A percentile compares a stretch with the other conserved stretches of the same genome.
phyloP scores from a whole-genome alignment of 2,329 filamentous ascomycete genomes.

The Aotearoamyces nothofagi region DNA sequence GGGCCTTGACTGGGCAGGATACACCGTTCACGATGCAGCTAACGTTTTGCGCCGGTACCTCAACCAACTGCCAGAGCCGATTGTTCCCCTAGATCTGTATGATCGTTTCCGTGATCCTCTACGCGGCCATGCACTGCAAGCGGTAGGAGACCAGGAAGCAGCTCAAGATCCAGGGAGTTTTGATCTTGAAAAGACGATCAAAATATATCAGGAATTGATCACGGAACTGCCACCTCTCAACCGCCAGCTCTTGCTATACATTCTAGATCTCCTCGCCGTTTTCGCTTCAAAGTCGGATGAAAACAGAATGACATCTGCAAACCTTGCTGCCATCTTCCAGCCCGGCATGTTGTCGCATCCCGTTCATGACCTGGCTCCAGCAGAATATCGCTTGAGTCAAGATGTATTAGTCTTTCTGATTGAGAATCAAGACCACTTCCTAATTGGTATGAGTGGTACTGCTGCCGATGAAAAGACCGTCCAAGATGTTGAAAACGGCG shows the following conservation, averaged over 20 bases:
- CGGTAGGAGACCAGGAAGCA: constrained; percentile 52
- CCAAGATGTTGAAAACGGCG: constrained; percentile 53
- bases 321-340: constrained; percentile 93
- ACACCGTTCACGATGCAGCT: constrained; percentile 95
- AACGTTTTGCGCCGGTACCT: constrained; percentile 92
- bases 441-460: constrained; percentile 98
- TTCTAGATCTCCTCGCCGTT: constrained; percentile 86
- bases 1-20: constrained; percentile 90
- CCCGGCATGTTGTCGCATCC: constrained; percentile 93
- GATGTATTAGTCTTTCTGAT: constrained; percentile 96
- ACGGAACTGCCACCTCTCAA: constrained; percentile 87
- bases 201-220: constrained; percentile 76
- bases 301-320: constrained; percentile 93
- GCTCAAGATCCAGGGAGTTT: constrained; percentile 61
- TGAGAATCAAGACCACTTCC: constrained; percentile 94
- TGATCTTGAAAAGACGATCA: constrained; percentile 61
- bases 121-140: constrained; percentile 48
- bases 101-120: constrained; percentile 80
- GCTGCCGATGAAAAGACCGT: constrained; percentile 71
- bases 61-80: constrained; percentile 90
- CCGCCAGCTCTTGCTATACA: constrained; percentile 85
- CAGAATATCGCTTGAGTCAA: constrained; percentile 89
- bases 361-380: constrained; percentile 83
- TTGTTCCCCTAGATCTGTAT: constrained; percentile 88
- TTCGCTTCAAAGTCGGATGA: constrained; percentile 94